A percentile compares a stretch with the other conserved stretches of the same genome.
phyloP scores from a whole-genome alignment of 2,329 filamentous ascomycete species.

The Aspergillus clavatus region DNA sequence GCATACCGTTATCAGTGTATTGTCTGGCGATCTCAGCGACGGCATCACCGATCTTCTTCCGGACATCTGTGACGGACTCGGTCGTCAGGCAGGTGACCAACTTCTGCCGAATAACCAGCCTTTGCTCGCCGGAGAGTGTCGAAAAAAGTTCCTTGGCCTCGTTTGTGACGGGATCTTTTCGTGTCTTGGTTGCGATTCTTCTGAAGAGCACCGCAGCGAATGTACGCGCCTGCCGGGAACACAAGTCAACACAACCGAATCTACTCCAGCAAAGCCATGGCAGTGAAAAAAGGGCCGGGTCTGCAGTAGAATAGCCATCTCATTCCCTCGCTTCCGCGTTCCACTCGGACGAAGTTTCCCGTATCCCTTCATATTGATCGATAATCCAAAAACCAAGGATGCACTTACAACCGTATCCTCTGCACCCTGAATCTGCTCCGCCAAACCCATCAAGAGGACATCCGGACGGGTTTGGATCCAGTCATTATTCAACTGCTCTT shows the following conservation, averaged over 20 bases:
- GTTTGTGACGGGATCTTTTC: slow-evolving; percentile 64
- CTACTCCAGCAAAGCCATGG: neutral
- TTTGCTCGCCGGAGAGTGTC: slow-evolving; percentile 68
- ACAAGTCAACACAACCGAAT: neutral
- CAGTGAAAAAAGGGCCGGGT: neutral
- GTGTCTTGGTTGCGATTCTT: slow-evolving; percentile 82
- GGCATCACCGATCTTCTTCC: slow-evolving; percentile 97
- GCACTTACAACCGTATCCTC: slow-evolving; percentile 65
- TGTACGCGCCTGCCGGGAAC: slow-evolving; percentile 64
- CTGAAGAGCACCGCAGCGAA: slow-evolving; percentile 94
- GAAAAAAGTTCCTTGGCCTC: slow-evolving; percentile 80
- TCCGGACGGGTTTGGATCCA: slow-evolving; percentile 82
- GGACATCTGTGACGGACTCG: slow-evolving; percentile 68
- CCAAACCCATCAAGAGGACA: slow-evolving; percentile 85
- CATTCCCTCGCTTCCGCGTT: too few species aligned
- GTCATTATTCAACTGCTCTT: slow-evolving; percentile 84
- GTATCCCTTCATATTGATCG: too few species aligned
- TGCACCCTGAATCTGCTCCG: slow-evolving; percentile 81
- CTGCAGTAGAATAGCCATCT: too few species aligned
- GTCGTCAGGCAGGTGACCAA: slow-evolving; percentile 70
- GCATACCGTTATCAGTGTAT: slow-evolving; percentile 84
- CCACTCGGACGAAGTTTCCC: too few species aligned
- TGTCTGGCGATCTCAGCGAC: slow-evolving; percentile 92
- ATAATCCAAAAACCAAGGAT: too few species aligned
- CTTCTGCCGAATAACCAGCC: slow-evolving; percentile 74